Base-by-base conservation (phyloP, 2,329 filamentous ascomycete species). In the Colletotrichum costaricense region DNA sequence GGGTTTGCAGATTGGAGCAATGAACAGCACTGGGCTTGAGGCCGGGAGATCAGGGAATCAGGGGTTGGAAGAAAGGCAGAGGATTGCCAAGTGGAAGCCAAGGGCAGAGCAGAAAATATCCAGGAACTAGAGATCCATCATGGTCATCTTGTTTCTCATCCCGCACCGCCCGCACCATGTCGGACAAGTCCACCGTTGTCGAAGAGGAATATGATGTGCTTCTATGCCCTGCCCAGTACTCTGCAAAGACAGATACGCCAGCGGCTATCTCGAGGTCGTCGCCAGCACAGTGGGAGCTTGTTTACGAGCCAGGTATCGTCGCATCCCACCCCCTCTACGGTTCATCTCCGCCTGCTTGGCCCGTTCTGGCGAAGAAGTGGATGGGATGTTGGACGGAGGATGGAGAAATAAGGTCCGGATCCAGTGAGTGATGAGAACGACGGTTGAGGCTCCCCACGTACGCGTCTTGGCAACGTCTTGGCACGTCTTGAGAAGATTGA, bases 321-420 rank as follows among this genome's bases (percentile, higher is more conserved):
- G 55, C 60, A 70, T 62, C 24, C 38, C n/a, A 16, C 55, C 71
- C 71, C 38, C 16, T 42, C 46, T 24, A 26, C 9, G 3, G 56
- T 66, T 64, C 67, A 73, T 73, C 62, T 73, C 67, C 71, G 62
- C 35, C 56, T 49, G 42, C 46, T 65, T 65, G 55, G 56, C 19
- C 16, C 19, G 7, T 11, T 26, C 24, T 24, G 59, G 16, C 60
- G 42, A 54, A 49, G 19, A 24, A 24, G 46, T 33, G 62, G 46
- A 49, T 57, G 55, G 22, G 42, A 49, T 49, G 42, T 49, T 49
- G 42, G 42, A 52, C 67, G 60, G 60, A 55, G 67, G 24, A 56
- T 66, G 71, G 71, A 71, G 52, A 66, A 73, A 66, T 62, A 60
- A 38, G 33, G 67, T 52, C 71, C 71, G 71, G 67, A 66, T 64